Conservation (phyloP, 371 early-diverging fungal genomes). For the Lichtheimia ornata region DNA sequence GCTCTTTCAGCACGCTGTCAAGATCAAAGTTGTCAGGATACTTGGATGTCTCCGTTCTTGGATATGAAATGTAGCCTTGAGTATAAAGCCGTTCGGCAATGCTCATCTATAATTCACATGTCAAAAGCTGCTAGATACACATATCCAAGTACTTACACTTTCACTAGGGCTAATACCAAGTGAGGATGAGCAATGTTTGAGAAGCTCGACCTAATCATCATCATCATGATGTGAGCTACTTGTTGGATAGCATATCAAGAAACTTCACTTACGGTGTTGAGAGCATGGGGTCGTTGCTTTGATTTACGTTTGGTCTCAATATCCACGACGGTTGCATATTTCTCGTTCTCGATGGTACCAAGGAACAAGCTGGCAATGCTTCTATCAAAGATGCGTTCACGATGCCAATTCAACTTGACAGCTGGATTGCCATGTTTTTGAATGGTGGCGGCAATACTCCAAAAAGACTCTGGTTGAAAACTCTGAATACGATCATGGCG, state of each 20-base stretch:
- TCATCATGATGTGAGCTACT: neutral
- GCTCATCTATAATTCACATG: slow-evolving; percentile 36
- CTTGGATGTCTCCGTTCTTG: slow-evolving; percentile 74
- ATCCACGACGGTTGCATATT: slow-evolving; percentile 39
- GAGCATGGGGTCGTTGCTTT: slow-evolving; percentile 46
- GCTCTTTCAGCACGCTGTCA: slow-evolving; percentile 39
- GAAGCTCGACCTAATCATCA: slow-evolving; percentile 39
- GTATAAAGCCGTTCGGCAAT: slow-evolving; percentile 56
- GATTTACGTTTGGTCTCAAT: slow-evolving; percentile 39
- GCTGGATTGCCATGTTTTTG: slow-evolving; percentile 23
- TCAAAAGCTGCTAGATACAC: too few species aligned
- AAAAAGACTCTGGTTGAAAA: slow-evolving; percentile 67
- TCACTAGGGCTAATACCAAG: slow-evolving; percentile 54
- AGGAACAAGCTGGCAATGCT: slow-evolving; percentile 40
- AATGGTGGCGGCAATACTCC: slow-evolving; percentile 39
- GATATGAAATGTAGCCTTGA: slow-evolving; percentile 73
- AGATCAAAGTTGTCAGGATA: slow-evolving; percentile 66
- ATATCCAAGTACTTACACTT: slow-evolving; percentile 27
- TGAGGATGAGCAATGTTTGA: slow-evolving; percentile 47
- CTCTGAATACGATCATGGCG: slow-evolving; percentile 60
- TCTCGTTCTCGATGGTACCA: slow-evolving; percentile 13
- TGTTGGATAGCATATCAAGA: too few species aligned
- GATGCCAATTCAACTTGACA: slow-evolving; percentile 29
- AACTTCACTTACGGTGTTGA: slow-evolving; percentile 43
- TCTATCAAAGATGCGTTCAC: slow-evolving; percentile 50